Evolutionary conservation across 2,329 filamentous ascomycete genomes (phyloP), one percentile per base, ranked within the genome.

Genomic region (Fusarium brachygibbosum): DNA sequence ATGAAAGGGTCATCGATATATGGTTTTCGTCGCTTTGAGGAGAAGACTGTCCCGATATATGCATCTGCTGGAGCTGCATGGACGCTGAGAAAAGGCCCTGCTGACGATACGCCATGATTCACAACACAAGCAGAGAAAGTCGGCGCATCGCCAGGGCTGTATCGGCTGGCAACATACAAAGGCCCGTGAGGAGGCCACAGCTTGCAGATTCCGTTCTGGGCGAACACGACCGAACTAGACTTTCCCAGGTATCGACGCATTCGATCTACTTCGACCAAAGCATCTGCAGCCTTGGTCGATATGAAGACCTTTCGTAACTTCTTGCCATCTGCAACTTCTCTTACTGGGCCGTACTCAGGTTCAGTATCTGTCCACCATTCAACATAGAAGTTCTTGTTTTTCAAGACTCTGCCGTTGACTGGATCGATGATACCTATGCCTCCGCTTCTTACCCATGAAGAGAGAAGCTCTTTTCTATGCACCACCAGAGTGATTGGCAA

Each of bases 191-290:
- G 58, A 59, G 58, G 46, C 58, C 58, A 62, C 3, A 62, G 58
- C 25, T 59, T 62, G 40, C 58, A 59, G 4, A 62, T 34, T 2
- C 58, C 58, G 19, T 62, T 62, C 34, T 59, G 59, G 3, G 59
- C 55, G 41, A 63, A 63, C 8, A 63, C 55, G 5, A 63, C 55
- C 0, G 59, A 59, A 13, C 46, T 63, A 1, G 16, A 46, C 4
- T 28, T 14, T 2, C 54, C 55, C 2, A 63, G 10, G 23, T 63
- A 63, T 0, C 46, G 46, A 2, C 59, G 59, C 25, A 63, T 19
- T 0, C 59, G 54, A 31, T 63, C 59, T 21, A 41, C 59, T 21
- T 63, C 59, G 1, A 28, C 6, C 3, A 63, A 11, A 8, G 32
- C 59, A 32, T 46, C 54, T 13, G 41, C 48, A 11, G 59, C 55